Evolutionary conservation across 2,329 filamentous ascomycete genomes (phyloP), one percentile per base, ranked within the genome.

Genomic region (Mycosphaerella sp.): DNA sequence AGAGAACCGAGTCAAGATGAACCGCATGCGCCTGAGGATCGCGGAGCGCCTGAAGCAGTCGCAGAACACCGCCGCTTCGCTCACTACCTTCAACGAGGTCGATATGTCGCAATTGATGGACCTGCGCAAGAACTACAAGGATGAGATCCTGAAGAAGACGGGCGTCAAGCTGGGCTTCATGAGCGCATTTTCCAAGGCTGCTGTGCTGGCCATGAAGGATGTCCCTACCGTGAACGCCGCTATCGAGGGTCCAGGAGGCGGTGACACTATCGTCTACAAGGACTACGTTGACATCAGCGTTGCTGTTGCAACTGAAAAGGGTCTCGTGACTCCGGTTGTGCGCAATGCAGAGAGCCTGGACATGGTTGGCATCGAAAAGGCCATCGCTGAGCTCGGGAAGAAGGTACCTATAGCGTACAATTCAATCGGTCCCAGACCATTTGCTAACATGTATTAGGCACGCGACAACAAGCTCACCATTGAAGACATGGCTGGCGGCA

Each of bases 121-220:
- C 57, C 91, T 98, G 77, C 86, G 93, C 63, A 96, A 95, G 72
- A 78, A 89, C 41, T 97, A 97, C 80, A 97, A 97, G 78, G 91
- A 97, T 54, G 90, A 95, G 53, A 77, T 96, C 17, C 77, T 97
- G 52, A 95, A 97, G 80, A 95, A 91, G 78, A 93, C 88, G 8
- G 91, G 90, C 40, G 86, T 97, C 52, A 98, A 97, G 78, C 85
- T 98, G 48, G 93, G 93, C n/a, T 98, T 97, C 77, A 97, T 98
- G 91, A 93, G 89, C 70, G 91, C 91, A 50, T 98, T 98, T 73
- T 87, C 91, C 3, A 87, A 86, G 58, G 93, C 93, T 42, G 87
- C 82, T 63, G 83, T 95, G 40, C 77, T 97, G 54, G 93, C 93
- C 52, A 95, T 96, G 87, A 87, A 86, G 65, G 90, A 97, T 59